These are phyloP conservation scores for Pseudozyma sp. DNA, from an alignment of 1,284 basidiomycete species.

Conservation along the genomic window DNA sequence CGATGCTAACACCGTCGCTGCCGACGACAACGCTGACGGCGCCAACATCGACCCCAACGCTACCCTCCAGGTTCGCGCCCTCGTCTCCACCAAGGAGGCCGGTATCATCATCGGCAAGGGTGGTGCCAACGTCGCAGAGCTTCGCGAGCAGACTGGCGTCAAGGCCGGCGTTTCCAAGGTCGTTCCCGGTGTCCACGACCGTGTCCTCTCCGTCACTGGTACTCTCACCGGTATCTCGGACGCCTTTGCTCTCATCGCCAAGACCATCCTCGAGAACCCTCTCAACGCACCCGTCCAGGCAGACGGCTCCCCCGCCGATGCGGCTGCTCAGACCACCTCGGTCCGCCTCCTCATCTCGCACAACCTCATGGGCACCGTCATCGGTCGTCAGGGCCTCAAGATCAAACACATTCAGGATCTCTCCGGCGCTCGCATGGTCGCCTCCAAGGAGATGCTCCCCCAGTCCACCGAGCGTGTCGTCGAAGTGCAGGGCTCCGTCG, in stretches of 20 bases:
- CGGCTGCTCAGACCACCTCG: constrained; percentile 80
- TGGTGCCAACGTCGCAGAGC: constrained; percentile 95
- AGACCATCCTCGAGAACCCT: constrained; percentile 78
- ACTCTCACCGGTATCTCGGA: constrained; percentile 90
- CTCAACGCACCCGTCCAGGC: constrained; percentile 44
- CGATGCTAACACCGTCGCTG: constrained; percentile 24
- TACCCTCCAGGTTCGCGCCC: constrained; percentile 56
- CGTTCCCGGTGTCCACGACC: constrained; percentile 95
- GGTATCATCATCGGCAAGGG: constrained; percentile 77
- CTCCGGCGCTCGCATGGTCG: constrained; percentile 68
- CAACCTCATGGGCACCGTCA: constrained; percentile 69
- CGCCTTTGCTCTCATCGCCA: constrained; percentile 95
- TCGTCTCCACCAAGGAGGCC: constrained; percentile 66
- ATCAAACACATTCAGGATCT: constrained; percentile 70
- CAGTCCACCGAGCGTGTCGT: constrained; percentile 78
- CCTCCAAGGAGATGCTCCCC: constrained; percentile 69
- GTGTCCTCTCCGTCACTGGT: constrained; percentile 92
- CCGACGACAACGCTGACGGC: constrained; percentile 26
- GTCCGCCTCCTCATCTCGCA: constrained; percentile 76
- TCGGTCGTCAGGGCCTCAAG: constrained; percentile 68
- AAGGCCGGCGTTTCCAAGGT: constrained; percentile 99
- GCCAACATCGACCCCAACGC: constrained; percentile 52
- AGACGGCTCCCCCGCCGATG: constrained; percentile 76
- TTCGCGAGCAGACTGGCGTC: constrained; percentile 92
- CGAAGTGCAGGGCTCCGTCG: constrained; percentile 91